A percentile compares a stretch with the other conserved stretches of the same genome.
These are phyloP conservation scores for Pseudocohnilembus persalinus DNA, from an alignment of 169 alveolate species.

Conservation along the genomic window DNA sequence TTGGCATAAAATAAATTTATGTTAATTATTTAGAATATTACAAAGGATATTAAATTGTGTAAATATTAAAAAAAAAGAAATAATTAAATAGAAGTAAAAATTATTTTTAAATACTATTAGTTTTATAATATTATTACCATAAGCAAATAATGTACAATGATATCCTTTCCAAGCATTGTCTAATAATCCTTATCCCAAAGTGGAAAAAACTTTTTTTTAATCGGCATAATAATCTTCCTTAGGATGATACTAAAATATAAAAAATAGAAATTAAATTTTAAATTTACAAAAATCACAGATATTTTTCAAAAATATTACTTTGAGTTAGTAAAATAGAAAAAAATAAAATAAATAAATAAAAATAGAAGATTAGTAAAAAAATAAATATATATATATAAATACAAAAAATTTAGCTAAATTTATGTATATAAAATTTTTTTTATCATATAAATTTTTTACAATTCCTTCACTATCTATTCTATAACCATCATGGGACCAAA, in stretches of 20 bases:
- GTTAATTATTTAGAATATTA: background rate
- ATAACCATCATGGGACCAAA: conserved; percentile 94
- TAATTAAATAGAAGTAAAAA: background rate
- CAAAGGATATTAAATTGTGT: background rate
- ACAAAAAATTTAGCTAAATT: too few relatives aligned
- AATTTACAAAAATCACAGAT: too few relatives aligned
- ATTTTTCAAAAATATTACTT: too few relatives aligned
- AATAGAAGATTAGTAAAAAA: too few relatives aligned
- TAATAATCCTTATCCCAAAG: conserved; percentile 85
- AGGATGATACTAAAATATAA: conserved; percentile 22
- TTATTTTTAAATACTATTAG: too few relatives aligned
- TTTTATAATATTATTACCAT: too few relatives aligned
- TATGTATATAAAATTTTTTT: background rate
- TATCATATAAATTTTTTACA: background rate
- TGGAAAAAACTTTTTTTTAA: conserved; percentile 79
- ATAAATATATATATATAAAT: too few relatives aligned
- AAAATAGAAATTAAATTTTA: too few relatives aligned
- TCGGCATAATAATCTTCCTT: conserved; percentile 79
- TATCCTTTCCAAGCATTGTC: conserved; percentile 94
- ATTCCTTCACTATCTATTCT: conserved; percentile 62
- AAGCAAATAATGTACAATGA: conserved; percentile 94
- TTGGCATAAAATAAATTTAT: too few relatives aligned
- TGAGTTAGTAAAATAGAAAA: too few relatives aligned
- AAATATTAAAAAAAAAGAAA: too few relatives aligned
- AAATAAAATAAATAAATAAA: too few relatives aligned